phyloP scores from a whole-genome alignment of 148 eudicot species.

The Rhododendron mucronatum region DNA sequence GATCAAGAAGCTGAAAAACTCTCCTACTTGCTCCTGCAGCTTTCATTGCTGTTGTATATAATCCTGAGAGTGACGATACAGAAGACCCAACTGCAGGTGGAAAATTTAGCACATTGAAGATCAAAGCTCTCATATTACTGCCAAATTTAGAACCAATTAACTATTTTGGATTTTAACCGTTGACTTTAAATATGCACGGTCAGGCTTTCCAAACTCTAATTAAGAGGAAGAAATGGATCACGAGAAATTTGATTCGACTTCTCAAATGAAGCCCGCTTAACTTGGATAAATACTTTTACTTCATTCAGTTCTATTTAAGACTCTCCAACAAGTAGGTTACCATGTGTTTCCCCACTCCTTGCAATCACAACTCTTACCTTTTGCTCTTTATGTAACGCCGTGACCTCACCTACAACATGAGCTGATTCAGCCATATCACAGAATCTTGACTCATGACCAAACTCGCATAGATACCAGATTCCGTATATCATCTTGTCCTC shows the following conservation, averaged over 20 bases:
- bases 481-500: neutral
- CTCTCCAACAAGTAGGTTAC: neutral
- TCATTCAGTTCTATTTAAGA: neutral
- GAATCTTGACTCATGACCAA: neutral
- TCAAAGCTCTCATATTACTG: constrained; percentile 7
- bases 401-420: neutral
- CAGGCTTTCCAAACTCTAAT: neutral
- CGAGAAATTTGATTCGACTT: neutral
- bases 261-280: neutral
- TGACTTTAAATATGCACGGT: neutral
- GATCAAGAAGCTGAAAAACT: constrained; percentile 89
- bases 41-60: constrained; percentile 86
- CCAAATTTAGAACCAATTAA: neutral
- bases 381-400: neutral
- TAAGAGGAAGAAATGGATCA: neutral
- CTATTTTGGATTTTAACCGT: neutral
- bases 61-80: constrained; percentile 63
- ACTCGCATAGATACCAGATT: neutral
- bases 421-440: neutral
- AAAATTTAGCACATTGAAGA: constrained; percentile 12
- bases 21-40: constrained; percentile 96
- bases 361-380: neutral
- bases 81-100: constrained; percentile 69
- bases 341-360: neutral
- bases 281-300: neutral